Evolutionary conservation across 352 stramenopile genomes (phyloP).

Genomic region (Globisporangium alternatum): DNA sequence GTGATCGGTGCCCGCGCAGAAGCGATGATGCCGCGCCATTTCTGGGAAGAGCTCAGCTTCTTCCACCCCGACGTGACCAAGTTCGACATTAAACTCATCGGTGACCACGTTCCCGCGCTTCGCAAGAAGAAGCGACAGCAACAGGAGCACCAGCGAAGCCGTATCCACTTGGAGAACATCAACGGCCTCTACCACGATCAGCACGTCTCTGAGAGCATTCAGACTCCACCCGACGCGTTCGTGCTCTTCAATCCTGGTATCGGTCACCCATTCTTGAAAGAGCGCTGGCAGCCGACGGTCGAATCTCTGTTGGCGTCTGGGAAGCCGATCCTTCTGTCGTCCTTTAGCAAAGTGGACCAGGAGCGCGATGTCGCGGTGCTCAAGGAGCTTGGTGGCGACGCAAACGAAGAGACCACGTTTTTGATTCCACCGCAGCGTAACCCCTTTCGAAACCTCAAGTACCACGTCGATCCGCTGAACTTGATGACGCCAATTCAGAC

Average conservation of each 20-base stretch:
- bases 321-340: constrained; percentile 56
- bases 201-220: constrained; percentile 16
- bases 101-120: constrained; percentile 55
- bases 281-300: constrained; percentile 58
- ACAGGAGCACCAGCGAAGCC: constrained; percentile 13
- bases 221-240: constrained; percentile 40
- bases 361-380: constrained; percentile 51
- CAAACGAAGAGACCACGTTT: constrained; percentile 24
- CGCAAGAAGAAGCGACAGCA: constrained; percentile 20
- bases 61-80: constrained; percentile 25
- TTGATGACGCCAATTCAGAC: constrained; percentile 42
- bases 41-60: constrained; percentile 61
- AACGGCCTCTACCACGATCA: constrained; percentile 55
- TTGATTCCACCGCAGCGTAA: constrained; percentile 41
- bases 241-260: constrained; percentile 76
- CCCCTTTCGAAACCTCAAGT: constrained; percentile 61
- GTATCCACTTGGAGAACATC: constrained; percentile 39
- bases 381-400: constrained; percentile 23
- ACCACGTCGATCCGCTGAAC: constrained; percentile 41
- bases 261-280: constrained; percentile 44
- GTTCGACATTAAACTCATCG: constrained; percentile 57
- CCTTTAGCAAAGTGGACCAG: constrained; percentile 63
- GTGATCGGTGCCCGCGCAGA: constrained; percentile 69
- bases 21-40: constrained; percentile 66
- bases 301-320: constrained; percentile 34